Base-by-base conservation (phyloP, 2,329 filamentous ascomycete genomes). In the Diatrype stigma region DNA sequence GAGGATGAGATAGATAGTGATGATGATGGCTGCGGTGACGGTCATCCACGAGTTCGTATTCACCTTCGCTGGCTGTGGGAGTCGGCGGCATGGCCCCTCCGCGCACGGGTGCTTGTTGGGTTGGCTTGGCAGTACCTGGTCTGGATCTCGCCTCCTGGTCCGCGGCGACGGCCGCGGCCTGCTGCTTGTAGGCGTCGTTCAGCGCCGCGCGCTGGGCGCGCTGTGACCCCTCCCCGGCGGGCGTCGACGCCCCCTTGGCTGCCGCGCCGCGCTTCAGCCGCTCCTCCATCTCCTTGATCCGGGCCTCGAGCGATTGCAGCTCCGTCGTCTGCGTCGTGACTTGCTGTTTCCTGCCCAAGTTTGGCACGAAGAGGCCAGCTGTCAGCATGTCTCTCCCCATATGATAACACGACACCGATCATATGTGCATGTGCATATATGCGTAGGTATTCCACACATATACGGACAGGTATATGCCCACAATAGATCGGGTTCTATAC, bases 251-350 rank as follows among this genome's bases (percentile, higher is more conserved):
- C 56, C 65, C 57, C 50, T 53, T 53, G 6, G 26, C 26, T 30
- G 26, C 26, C 26, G 26, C 10, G 51, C 54, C 69, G 53, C 61
- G 63, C 60, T 73, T 81, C 48, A 97, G 79, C 42, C 87, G 86
- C 60, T 87, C 80, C 72, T 96, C 92, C 71, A 94, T 90, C 63
- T 91, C 90, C 61, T 84, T 86, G 61, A 97, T 83, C 60, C 85
- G 86, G 48, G 84, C 84, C 72, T 96, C 90, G 63, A 97, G 85
- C 51, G 86, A 84, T 70, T 96, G 86, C 59, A 97, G 86, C 71
- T 96, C 90, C 56, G 84, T 82, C 50, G 82, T 83, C 67, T 90
- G 88, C 48, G 80, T 82, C 57, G 79, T 81, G 65, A 97, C 85
- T 53, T 82, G 81, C 66, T 90, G 84, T 73, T 94, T 94, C 72